Evolutionary conservation across 1,284 basidiomycete species (phyloP), one percentile per base, ranked within the genome.

Genomic region (Leccinum fallax): DNA sequence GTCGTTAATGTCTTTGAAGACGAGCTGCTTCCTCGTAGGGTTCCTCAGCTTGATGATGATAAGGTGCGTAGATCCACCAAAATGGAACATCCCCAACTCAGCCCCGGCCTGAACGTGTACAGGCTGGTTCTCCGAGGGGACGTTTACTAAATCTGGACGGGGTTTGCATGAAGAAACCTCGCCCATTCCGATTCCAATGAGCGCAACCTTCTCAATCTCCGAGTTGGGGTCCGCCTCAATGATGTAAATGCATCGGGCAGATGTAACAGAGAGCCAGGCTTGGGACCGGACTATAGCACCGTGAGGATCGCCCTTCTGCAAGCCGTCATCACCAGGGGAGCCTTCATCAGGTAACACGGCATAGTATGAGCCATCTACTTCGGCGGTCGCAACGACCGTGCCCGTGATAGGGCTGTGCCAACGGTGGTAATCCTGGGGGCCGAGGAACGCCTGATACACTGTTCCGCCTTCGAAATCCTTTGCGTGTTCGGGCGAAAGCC

Each of bases 361-460:
- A 63, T 77, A 86, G 70, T 85, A 86, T 0, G 83, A 81, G 6
- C 86, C 85, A 1, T 76, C 71, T 2, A 85, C 69, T 4, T 76
- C 59, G 4, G 74, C 71, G 2, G 74, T 72, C 58, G 80, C 80
- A 34, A 71, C 68, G 62, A 87, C 76, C 0, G 61, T 77, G 4
- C 85, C 85, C 8, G 75, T 73, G 15, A 87, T 76, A 7, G 85
- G 84, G 26, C 76, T 74, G 65, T 82, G 80, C 85, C 84, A 86
- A 53, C 84, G 80, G 66, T 86, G 84, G 67, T 83, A 86, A 26
- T 77, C 76, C 5, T 74, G 59, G 0, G 81, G 75, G 40, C 73
- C 76, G 52, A 87, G 78, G 74, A 81, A 86, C 1, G 79, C 82
- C 65, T 86, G 85, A 66, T 80, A 85, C 57, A 85, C 73, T 1